These are phyloP conservation scores for Saitozyma podzolica DNA, from an alignment of 768 basidiomycete genomes.

Conservation along the genomic window DNA sequence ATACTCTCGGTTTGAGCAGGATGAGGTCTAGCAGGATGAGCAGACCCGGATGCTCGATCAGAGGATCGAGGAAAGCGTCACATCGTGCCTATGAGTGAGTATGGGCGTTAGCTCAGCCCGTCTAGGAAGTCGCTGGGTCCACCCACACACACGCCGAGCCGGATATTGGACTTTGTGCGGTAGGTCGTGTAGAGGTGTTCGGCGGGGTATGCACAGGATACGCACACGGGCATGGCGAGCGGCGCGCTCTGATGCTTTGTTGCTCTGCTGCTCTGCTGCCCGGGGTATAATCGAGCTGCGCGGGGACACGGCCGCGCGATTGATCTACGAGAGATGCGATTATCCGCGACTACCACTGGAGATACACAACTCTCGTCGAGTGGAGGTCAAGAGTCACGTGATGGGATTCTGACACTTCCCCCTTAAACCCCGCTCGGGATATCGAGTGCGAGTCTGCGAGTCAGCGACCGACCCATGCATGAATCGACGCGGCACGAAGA, in stretches of 20 bases:
- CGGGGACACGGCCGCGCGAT: not conserved
- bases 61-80: conserved; percentile 47
- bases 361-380: no score
- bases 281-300: not conserved
- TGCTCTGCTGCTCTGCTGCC: not conserved
- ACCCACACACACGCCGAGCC: conserved; percentile 51
- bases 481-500: no score
- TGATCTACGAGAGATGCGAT: not conserved
- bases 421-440: no score
- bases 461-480: no score
- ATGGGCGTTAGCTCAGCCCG: not conserved
- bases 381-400: not conserved
- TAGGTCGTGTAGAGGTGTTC: conserved; percentile 51
- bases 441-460: no score
- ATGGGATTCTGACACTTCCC: no score
- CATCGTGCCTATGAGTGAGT: conserved; percentile 34
- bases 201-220: conserved; percentile 44
- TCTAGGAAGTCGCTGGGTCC: not conserved
- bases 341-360: not conserved
- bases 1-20: conserved; percentile 51
- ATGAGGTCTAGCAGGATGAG: conserved; percentile 51
- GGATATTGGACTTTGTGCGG: conserved; percentile 51
- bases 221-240: conserved; percentile 48
- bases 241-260: not conserved
- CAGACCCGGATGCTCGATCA: conserved; percentile 51